Percentiles rank a stretch among this genome's conserved stretches.
Conservation (phyloP, 139 green algal species). For the Chlorella ohadii region DNA sequence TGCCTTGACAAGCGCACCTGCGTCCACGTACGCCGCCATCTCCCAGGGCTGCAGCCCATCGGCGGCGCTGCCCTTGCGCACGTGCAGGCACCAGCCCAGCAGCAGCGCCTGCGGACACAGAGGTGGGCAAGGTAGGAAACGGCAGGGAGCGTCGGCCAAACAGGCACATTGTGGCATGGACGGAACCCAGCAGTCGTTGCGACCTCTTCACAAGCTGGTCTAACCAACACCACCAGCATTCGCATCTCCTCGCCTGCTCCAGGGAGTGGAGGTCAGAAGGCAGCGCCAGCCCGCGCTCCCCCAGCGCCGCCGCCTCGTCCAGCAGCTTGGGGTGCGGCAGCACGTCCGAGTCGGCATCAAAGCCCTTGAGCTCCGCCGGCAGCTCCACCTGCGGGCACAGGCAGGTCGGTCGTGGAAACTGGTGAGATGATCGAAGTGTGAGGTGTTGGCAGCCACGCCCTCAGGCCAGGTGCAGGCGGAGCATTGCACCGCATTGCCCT, state of each 20-base stretch:
- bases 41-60: conserved; percentile 73
- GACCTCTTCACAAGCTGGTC: too few relatives aligned
- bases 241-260: conserved; percentile 63
- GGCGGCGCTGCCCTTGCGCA: conserved; percentile 64
- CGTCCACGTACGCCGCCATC: conserved; percentile 84
- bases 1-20: conserved; percentile 32
- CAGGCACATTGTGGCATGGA: too few relatives aligned
- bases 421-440: too few relatives aligned
- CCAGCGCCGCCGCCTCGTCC: conserved; percentile 16
- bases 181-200: too few relatives aligned
- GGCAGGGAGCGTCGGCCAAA: too few relatives aligned
- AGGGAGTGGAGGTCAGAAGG: conserved; percentile 40
- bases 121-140: too few relatives aligned
- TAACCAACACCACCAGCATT: too few relatives aligned
- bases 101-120: conserved; percentile 58
- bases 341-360: conserved; percentile 50
- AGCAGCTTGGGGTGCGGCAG: conserved; percentile 58
- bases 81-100: conserved; percentile 63
- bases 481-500: too few relatives aligned
- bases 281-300: neutral
- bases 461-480: too few relatives aligned
- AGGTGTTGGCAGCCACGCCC: too few relatives aligned
- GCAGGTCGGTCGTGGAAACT: too few relatives aligned
- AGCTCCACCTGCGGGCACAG: conserved; percentile 1
- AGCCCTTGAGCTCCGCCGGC: conserved; percentile 15